Base-by-base conservation (phyloP, 192 early-diverging fungal genomes). In the Coemansia sp. region DNA sequence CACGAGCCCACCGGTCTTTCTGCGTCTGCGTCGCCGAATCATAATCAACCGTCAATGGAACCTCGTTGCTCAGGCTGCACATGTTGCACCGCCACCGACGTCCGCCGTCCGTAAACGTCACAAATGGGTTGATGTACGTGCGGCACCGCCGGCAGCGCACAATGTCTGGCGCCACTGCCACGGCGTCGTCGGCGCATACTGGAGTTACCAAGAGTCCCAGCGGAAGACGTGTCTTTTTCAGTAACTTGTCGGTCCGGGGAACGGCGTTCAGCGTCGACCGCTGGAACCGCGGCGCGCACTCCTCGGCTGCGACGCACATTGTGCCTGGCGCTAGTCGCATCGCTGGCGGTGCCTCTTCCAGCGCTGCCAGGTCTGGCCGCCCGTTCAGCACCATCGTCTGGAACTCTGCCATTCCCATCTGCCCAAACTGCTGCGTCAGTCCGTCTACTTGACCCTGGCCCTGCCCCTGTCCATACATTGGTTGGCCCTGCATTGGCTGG, bases 31-130 rank as follows among this genome's bases (percentile, higher is more conserved):
- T 88, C 19, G 89, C 87, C 47, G 88, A 71, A 68, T 94, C 91
- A 59, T 85, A 91, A 59, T 91, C 91, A 65, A 92, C 90, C 6
- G 86, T 82, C 28, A 84, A 63, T 44, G 91, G 91, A 5, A 93
- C 90, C 69, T 98, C 94, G 68, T 98, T 98, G 68, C 86, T 85
- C 17, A 95, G 81, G 60, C 87, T 90, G 74, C 96, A 98, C 83
- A 97, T 82, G 72, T 96, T 96, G 75, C 96, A 98, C 74, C 90
- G 90, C 96, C 96, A 98, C 38, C 93, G 85, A 42, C 93, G 90
- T 9, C 95, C 96, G 50, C 96, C 93, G 60, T 98, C 96, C 1
- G 93, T 88, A 85, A 97, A 98, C 46, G 87, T 88, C 6, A 98
- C 90, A 77, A 90, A 98, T 21, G 96, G 96, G 60, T 98, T 97